Evolutionary conservation across 495 filamentous ascomycete species (phyloP).

Genomic region (Penicillium diatomitis): DNA sequence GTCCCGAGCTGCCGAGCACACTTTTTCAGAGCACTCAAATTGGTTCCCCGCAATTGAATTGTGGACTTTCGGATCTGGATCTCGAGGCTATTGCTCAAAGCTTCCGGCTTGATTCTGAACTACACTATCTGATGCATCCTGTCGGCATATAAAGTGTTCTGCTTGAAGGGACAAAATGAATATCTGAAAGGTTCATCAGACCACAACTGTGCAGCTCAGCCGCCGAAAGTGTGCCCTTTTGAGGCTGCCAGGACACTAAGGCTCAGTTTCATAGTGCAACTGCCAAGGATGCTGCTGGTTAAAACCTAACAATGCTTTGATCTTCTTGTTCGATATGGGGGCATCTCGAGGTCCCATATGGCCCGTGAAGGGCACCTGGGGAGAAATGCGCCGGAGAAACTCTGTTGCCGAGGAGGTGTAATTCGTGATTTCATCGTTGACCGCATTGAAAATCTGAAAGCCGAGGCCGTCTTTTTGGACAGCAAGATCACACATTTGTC

Average conservation of each 20-base stretch:
- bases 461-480: conserved; percentile 42
- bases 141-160: conserved; percentile 2
- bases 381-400: conserved; percentile 39
- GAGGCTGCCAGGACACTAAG: neutral
- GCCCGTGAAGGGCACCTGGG: conserved; percentile 37
- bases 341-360: conserved; percentile 47
- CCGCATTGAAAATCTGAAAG: conserved; percentile 54
- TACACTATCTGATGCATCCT: conserved; percentile 17
- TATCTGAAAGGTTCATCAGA: too few species aligned
- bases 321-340: conserved; percentile 50
- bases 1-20: neutral
- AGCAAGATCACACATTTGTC: conserved; percentile 46
- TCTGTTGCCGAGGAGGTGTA: conserved; percentile 29
- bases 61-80: conserved; percentile 20
- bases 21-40: conserved; percentile 3
- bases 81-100: conserved; percentile 21
- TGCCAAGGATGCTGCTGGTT: conserved; percentile 48
- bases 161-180: too few species aligned
- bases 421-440: conserved; percentile 48
- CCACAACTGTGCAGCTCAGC: too few species aligned
- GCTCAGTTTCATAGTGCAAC: conserved; percentile 16
- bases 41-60: conserved; percentile 9
- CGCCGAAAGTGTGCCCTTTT: too few species aligned
- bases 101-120: conserved; percentile 18
- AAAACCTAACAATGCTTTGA: conserved; percentile 48